Evolutionary conservation across 306 rosid genomes (phyloP), one percentile per base, ranked within the genome.

Genomic region (barrel medic (Medicago truncatula)): DNA sequence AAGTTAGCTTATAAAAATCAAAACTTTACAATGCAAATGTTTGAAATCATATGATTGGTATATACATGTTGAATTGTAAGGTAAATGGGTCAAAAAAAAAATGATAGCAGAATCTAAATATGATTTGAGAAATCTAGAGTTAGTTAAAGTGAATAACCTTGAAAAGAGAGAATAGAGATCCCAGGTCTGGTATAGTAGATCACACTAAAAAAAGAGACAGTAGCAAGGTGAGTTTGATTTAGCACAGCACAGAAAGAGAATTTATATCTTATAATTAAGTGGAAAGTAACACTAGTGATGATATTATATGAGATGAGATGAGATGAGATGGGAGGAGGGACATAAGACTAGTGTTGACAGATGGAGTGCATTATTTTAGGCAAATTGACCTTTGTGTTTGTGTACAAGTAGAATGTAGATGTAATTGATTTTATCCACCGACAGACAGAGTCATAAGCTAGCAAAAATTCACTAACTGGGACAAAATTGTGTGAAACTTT

Each of bases 11-110:
- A 58, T 40, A 68, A 72, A 70, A 50, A n/a, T 28, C 14, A 67
- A 78, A 81, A 75, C 67, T 62, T 74, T 40, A 8, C 5, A 17
- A 39, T 4, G 44, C 15, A 59, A 73, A 81, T 9, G 64, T 44
- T 69, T 79, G 57, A 43, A 54, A 16, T 73, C 56, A 61, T 34
- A 47, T 13, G 14, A 25, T n/a, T 31, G 43, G 61, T 23, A 44
- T 58, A 68, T 16, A 62, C 39, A 40, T 41, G 13, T 31, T 31
- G 67, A 61, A 61, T 61, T 61, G 8, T 43, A 2, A 67, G 41
- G 20, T 76, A 59, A 36, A 16, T 44, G 16, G 46, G 47, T 41
- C 5, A 61, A 28, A 70, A 54, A 70, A 54, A 40, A 75, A 41
- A 77, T 4, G 34, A 63, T 20, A 58, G 20, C 16, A 67, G 72